phyloP scores from a whole-genome alignment of 139 green algal genomes.

The Desmodesmus armatus region DNA sequence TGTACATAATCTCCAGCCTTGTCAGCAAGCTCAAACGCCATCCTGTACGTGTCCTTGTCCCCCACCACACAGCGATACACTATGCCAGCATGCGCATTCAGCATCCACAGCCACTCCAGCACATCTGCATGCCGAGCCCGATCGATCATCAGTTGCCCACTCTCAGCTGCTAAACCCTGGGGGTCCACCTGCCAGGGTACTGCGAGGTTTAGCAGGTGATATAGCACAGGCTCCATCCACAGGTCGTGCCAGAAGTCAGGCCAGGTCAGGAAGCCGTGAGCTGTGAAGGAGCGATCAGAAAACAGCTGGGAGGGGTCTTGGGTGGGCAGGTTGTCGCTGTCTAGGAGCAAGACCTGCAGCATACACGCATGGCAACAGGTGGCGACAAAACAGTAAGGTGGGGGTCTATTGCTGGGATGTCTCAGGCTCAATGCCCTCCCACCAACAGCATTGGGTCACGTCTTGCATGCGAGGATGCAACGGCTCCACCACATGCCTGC shows the following conservation, averaged over 20 bases:
- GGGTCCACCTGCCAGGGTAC: slow-evolving; percentile 21
- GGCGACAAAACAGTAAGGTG: too few species aligned
- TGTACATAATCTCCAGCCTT: slow-evolving; percentile 7
- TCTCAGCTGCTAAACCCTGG: not conserved
- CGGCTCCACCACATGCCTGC: too few species aligned
- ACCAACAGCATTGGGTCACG: too few species aligned
- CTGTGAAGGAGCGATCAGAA: not conserved
- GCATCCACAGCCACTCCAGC: slow-evolving; percentile 47
- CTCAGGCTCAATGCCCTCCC: too few species aligned
- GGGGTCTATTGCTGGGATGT: too few species aligned
- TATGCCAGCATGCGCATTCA: slow-evolving; percentile 6
- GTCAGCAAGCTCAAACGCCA: slow-evolving; percentile 31
- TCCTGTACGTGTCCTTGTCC: slow-evolving; percentile 35
- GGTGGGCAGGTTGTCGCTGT: slow-evolving; percentile 23
- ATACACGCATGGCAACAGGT: too few species aligned
- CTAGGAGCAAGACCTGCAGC: slow-evolving; percentile 41
- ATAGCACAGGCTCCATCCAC: slow-evolving; percentile 25
- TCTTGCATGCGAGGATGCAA: too few species aligned
- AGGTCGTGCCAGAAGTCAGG: slow-evolving; percentile 50
- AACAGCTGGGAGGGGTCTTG: slow-evolving; percentile 51
- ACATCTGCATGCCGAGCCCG: slow-evolving; percentile 26
- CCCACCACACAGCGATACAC: slow-evolving; percentile 17
- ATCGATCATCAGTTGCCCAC: slow-evolving; percentile 38
- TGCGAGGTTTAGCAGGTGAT: not conserved
- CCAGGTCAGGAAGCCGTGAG: slow-evolving; percentile 45